Base-by-base conservation (phyloP, 495 filamentous ascomycete genomes). In the Geopyxis carbonaria region DNA sequence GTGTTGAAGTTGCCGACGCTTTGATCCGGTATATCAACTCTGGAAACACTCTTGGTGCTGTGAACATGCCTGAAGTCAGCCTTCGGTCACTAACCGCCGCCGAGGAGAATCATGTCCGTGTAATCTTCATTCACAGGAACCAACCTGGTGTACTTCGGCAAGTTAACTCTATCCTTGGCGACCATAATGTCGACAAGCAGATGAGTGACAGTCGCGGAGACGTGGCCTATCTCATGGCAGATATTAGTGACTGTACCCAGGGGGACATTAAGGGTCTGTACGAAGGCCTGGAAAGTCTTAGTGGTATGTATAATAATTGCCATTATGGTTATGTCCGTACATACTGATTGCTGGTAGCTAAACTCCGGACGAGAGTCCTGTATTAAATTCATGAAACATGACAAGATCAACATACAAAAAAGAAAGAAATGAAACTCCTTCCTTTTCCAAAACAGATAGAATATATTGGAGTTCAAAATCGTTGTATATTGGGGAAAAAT, bases 161-260 rank as follows among this genome's bases (percentile, higher is more conserved):
- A 66, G 84, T 97, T 33, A 99, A 95, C 63, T 77, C 84, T 49
- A 80, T 94, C 40, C 72, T 95, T 43, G 81, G 74, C 11, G 75
- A 89, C 40, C 86, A 99, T 62, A 99, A 99, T 55, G 84, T 99
- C 44, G 89, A 93, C 57, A 94, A 93, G 65, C 91, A 99, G 59
- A 94, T 85, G 64, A 86, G 82, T 22, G 91, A 94, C 57, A 89
- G 76, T 62, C 75, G 79, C 64, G 89, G 84, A 47, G 87, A 94
- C 59, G 76, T 81, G 43, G 91, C 91, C 16, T 99, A 95, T 57
- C 65, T 95, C 43, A 93, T 99, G 89, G 89, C 91, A 15, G 91
- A 99, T 63, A 79, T 99, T 45, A 92, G 80, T 61, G 66, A 80
- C 39, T 83, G 93, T 49, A 74, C 80, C 51, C 60, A 68, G 9